These are phyloP conservation scores for Aspergillus nomiae DNA, from an alignment of 2,329 filamentous ascomycete species.

Conservation along the genomic window DNA sequence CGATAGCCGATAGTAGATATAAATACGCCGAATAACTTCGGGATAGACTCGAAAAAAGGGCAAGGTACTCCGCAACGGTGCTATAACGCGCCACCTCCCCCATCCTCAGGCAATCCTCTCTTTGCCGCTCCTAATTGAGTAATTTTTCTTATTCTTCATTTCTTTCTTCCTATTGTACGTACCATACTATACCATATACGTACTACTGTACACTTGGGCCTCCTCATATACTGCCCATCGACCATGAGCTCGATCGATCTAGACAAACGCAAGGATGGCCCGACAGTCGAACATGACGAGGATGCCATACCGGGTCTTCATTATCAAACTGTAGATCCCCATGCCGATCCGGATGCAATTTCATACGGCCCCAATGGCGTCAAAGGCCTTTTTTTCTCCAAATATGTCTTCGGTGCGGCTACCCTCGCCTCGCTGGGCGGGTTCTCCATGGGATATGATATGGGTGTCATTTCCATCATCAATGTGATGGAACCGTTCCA, in stretches of 20 bases:
- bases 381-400: slow-evolving; percentile 35
- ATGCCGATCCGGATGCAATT: not conserved
- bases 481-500: slow-evolving; percentile 51
- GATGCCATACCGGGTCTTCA: not conserved
- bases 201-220: not conserved
- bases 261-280: not conserved
- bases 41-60: not conserved
- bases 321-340: not conserved
- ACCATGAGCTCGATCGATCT: not conserved
- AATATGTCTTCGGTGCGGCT: slow-evolving; percentile 45
- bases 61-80: not conserved
- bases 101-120: not conserved
- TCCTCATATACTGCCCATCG: not conserved
- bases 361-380: slow-evolving; percentile 33
- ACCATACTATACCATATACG: not conserved
- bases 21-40: not conserved
- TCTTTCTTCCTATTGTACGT: not conserved
- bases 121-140: not conserved
- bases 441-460: slow-evolving; percentile 47
- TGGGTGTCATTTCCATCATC: slow-evolving; percentile 49
- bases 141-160: not conserved
- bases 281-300: not conserved
- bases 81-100: not conserved
- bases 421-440: slow-evolving; percentile 44
- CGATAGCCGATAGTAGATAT: not conserved